Base-by-base conservation (phyloP, 768 basidiomycete species). In the Gautieria morchelliformis region DNA sequence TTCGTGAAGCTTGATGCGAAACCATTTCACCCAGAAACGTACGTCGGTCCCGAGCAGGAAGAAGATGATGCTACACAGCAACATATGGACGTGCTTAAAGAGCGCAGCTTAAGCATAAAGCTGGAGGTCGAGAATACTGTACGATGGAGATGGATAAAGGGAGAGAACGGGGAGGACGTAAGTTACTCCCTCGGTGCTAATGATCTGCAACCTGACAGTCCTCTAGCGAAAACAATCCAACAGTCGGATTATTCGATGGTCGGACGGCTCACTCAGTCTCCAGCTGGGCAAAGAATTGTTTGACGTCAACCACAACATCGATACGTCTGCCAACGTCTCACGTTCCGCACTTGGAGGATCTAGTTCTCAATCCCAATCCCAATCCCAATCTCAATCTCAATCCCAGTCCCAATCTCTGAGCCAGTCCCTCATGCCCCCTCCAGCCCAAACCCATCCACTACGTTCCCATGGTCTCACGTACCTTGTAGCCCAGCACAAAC, bases 201-300 rank as follows among this genome's bases (percentile, higher is more conserved):
- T 47, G 27, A 27, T 27, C 27, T 27, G 39, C 32, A 39, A 33
- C 22, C 27, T 22, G 8, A 33, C 20, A 15, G 12, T 17, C 48
- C 19, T 51, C 20, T 68, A 96, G 93, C 75, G 72, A 62, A 80
- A 85, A 61, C 87, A 94, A 74, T 91, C 92, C 15, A 99, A 99
- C 66, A 83, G 87, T 61, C 86, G 93, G 32, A 74, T 97, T 40
- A 82, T 99, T 58, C 82, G 88, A 14, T 99, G 96, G 96, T 96
- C 93, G 6, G 96, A 99, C 67, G 95, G 95, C 15, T 80, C 88
- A 14, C 72, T 93, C 57, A 94, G 93, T 63, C 79, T 99, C 32
- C 87, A 89, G 61, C 74, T 99, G 56, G 96, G 96, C 44, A 88
- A 89, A 68, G 95, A 98, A 66, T 75, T 96, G 5, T 98, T 94